Conservation (phyloP, 495 filamentous ascomycete genomes). For the Hapsidospora chrysogenum region DNA sequence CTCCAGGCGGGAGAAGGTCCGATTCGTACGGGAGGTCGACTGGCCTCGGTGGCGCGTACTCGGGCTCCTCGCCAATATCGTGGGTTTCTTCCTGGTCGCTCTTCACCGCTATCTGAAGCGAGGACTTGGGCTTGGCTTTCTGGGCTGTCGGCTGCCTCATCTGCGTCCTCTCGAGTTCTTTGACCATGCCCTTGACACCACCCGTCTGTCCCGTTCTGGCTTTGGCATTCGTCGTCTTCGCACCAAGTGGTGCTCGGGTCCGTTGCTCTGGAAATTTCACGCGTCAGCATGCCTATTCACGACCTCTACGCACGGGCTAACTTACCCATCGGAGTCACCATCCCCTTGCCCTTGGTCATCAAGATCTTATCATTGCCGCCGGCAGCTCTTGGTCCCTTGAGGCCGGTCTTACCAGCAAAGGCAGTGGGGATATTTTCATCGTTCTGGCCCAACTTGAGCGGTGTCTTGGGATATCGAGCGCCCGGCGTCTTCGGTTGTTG, state of each 20-base stretch:
- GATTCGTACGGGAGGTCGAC: slow-evolving; percentile 58
- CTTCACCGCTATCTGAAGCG: slow-evolving; percentile 10
- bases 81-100: neutral
- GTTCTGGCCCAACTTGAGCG: slow-evolving; percentile 65
- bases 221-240: slow-evolving; percentile 94
- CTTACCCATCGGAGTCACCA: slow-evolving; percentile 75
- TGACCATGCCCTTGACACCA: slow-evolving; percentile 21
- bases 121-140: slow-evolving; percentile 6
- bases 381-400: slow-evolving; percentile 31
- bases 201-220: slow-evolving; percentile 41
- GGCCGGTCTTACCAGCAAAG: slow-evolving; percentile 43
- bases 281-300: too few species aligned
- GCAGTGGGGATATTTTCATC: slow-evolving; percentile 63
- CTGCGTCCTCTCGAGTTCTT: slow-evolving; percentile 26
- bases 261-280: slow-evolving; percentile 38
- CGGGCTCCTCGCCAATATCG: slow-evolving; percentile 41
- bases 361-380: slow-evolving; percentile 48
- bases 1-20: slow-evolving; percentile 52
- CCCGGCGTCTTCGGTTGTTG: slow-evolving; percentile 64
- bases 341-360: slow-evolving; percentile 41
- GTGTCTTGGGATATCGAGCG: slow-evolving; percentile 62
- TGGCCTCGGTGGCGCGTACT: slow-evolving; percentile 26
- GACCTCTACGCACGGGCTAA: neutral
- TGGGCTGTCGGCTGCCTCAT: slow-evolving; percentile 19
- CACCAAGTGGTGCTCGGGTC: slow-evolving; percentile 66